Evolutionary conservation across 805 yeast genomes (phyloP).

Genomic region (Candida quercuum): DNA sequence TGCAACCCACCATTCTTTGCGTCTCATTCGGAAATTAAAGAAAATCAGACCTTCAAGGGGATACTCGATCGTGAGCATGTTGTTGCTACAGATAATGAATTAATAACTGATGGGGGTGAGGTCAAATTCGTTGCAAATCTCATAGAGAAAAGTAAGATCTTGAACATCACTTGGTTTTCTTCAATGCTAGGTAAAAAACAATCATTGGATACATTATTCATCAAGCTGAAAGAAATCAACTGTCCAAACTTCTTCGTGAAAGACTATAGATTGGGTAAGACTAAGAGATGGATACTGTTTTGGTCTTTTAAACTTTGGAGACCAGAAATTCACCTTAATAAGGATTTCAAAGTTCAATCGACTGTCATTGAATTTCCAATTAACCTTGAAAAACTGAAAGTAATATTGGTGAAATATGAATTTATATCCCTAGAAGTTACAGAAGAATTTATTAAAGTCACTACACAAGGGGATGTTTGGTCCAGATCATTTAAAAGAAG

Average conservation of each 20-base stretch:
- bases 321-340: slow-evolving; percentile 8
- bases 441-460: not conserved
- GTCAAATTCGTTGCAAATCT: slow-evolving; percentile 30
- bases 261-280: slow-evolving; percentile 17
- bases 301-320: slow-evolving; percentile 17
- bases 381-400: slow-evolving; percentile 4
- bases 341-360: slow-evolving; percentile 1
- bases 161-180: slow-evolving; percentile 33
- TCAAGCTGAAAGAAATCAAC: not conserved
- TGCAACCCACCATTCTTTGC: slow-evolving; percentile 53
- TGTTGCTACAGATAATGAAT: slow-evolving; percentile 30
- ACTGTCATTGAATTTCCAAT: slow-evolving; percentile 14
- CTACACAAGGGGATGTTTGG: slow-evolving; percentile 20
- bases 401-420: not conserved
- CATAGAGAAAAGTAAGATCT: slow-evolving; percentile 27
- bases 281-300: slow-evolving; percentile 22
- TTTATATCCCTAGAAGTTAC: not conserved
- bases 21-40: slow-evolving; percentile 28
- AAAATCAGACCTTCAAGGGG: slow-evolving; percentile 21
- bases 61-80: slow-evolving; percentile 19
- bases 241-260: slow-evolving; percentile 13
- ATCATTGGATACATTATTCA: slow-evolving; percentile 10
- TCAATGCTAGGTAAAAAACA: slow-evolving; percentile 30
- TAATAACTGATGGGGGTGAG: slow-evolving; percentile 44
- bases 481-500: slow-evolving; percentile 20